Evolutionary conservation across 371 early-diverging fungal genomes (phyloP).

Genomic region (Apophysomyces sp.): DNA sequence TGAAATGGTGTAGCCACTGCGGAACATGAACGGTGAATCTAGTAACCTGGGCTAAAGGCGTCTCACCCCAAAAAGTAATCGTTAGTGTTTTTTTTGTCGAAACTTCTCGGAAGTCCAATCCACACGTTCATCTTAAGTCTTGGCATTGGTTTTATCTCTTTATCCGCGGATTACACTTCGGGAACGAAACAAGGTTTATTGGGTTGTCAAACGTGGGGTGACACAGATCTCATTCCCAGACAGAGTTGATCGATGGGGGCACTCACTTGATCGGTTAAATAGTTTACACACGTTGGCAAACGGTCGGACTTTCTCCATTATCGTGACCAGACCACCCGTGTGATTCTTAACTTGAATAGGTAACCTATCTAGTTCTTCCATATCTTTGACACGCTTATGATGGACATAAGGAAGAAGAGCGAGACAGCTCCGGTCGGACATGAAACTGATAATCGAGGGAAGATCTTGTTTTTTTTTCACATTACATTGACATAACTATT

Average conservation of each 20-base stretch:
- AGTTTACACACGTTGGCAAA: background rate
- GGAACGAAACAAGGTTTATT: constrained; percentile 1
- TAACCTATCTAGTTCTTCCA: background rate
- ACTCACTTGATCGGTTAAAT: background rate
- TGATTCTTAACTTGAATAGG: background rate
- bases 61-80: background rate
- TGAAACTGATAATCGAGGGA: background rate
- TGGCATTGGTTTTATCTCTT: background rate
- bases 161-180: background rate
- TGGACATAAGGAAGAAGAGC: background rate
- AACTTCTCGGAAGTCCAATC: background rate
- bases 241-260: background rate
- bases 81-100: background rate
- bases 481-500: background rate
- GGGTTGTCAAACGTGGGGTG: constrained; percentile 2
- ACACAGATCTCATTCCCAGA: constrained; percentile 2
- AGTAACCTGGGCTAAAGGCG: background rate
- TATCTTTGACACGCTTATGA: background rate
- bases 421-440: background rate
- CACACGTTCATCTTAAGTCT: background rate
- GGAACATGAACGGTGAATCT: background rate
- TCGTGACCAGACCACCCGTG: background rate
- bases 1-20: constrained; percentile 1
- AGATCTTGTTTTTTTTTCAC: background rate
- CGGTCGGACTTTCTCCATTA: background rate